These are phyloP conservation scores for Harrya chromipes DNA, from an alignment of 768 basidiomycete genomes.

Conservation along the genomic window DNA sequence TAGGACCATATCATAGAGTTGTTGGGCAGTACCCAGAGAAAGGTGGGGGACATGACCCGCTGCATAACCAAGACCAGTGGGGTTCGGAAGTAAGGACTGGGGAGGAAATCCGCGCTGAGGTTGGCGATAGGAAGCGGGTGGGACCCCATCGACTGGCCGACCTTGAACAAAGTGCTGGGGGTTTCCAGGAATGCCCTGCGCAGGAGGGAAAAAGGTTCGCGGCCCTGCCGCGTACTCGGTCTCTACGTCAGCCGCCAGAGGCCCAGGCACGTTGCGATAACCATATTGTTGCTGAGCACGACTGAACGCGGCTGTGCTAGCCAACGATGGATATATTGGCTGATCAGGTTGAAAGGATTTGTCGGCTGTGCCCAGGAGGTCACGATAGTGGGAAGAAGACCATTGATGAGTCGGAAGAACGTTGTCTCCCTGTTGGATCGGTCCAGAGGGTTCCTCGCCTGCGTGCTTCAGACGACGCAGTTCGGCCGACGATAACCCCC, in stretches of 20 bases:
- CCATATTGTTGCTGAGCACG: slow-evolving; percentile 53
- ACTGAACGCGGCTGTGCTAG: slow-evolving; percentile 43
- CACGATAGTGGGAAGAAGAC: slow-evolving; percentile 49
- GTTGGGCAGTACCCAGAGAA: slow-evolving; percentile 71
- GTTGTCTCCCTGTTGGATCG: slow-evolving; percentile 35
- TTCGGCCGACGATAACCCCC: slow-evolving; percentile 70
- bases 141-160: slow-evolving; percentile 48
- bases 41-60: slow-evolving; percentile 61
- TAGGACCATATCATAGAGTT: slow-evolving; percentile 78
- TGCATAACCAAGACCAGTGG: slow-evolving; percentile 51
- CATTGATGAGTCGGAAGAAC: slow-evolving; percentile 46
- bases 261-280: slow-evolving; percentile 42
- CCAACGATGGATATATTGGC: slow-evolving; percentile 66
- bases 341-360: slow-evolving; percentile 46
- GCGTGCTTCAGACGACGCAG: slow-evolving; percentile 72
- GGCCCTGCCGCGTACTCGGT: slow-evolving; percentile 59
- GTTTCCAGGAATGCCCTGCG: slow-evolving; percentile 38
- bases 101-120: slow-evolving; percentile 56
- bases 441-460: slow-evolving; percentile 41
- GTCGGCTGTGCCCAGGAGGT: slow-evolving; percentile 35
- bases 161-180: slow-evolving; percentile 49
- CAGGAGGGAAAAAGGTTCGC: slow-evolving; percentile 50
- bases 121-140: slow-evolving; percentile 57
- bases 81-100: slow-evolving; percentile 52
- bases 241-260: slow-evolving; percentile 21